Conservation (phyloP, 345 rosid genomes). For the Aegle marmelos region DNA sequence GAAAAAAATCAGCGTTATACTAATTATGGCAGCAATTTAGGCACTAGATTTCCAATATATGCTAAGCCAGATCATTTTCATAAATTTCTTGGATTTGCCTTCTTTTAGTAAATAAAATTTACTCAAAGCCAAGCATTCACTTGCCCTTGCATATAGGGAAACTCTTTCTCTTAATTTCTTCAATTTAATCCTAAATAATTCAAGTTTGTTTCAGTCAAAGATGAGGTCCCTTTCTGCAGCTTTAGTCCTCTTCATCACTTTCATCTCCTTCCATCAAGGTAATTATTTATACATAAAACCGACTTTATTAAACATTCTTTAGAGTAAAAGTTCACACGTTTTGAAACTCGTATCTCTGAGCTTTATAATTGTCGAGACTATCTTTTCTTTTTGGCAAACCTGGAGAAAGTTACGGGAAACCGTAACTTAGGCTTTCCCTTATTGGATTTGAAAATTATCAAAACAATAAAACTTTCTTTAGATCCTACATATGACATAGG, state of each 20-base stretch:
- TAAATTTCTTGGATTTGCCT: neutral
- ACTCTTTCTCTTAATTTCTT: no score
- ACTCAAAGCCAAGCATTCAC: no score
- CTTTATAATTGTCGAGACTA: neutral
- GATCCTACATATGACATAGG: neutral
- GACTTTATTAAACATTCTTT: neutral
- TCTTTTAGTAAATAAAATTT: neutral
- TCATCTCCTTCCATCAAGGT: neutral
- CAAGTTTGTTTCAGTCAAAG: neutral
- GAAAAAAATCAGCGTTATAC: no score
- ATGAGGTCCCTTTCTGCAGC: neutral
- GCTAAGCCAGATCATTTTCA: neutral
- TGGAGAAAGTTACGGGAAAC: neutral
- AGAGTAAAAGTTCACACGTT: neutral
- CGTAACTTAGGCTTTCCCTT: no score
- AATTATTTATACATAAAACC: neutral
- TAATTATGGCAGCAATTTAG: neutral
- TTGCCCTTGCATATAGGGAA: neutral
- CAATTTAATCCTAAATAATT: neutral
- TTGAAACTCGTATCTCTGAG: neutral
- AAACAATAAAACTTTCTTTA: no score
- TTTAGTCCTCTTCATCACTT: neutral
- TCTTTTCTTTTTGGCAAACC: no score
- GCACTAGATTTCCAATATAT: no score
- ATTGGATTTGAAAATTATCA: no score